phyloP scores from a whole-genome alignment of 768 basidiomycete genomes.

The Suillus tomentosus region DNA sequence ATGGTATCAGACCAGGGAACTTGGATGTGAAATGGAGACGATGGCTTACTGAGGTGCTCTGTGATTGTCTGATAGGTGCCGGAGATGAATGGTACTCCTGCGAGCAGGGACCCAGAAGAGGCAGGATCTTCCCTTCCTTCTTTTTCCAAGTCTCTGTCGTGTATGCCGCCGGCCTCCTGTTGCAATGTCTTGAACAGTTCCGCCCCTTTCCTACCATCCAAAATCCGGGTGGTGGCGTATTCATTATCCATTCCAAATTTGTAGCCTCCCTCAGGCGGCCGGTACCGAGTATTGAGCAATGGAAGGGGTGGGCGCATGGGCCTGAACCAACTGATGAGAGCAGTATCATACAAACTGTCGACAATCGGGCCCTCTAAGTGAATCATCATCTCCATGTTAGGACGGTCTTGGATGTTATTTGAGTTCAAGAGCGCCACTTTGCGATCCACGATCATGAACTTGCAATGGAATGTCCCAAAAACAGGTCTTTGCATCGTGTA shows the following conservation, averaged over 20 bases:
- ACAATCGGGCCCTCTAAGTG: conserved; percentile 74
- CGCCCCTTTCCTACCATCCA: conserved; percentile 29
- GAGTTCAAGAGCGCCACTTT: conserved; percentile 63
- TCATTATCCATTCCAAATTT: conserved; percentile 37
- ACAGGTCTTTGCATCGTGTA: conserved; percentile 38
- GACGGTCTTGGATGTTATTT: conserved; percentile 68
- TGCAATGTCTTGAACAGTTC: conserved; percentile 26
- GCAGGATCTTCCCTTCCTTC: background rate
- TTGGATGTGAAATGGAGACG: background rate
- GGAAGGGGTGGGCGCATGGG: conserved; percentile 49
- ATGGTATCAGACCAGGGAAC: conserved; percentile 16
- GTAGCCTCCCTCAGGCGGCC: conserved; percentile 38
- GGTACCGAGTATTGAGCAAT: conserved; percentile 35
- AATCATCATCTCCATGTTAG: conserved; percentile 61
- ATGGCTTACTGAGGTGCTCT: conserved; percentile 39
- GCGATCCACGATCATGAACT: conserved; percentile 71
- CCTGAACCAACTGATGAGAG: conserved; percentile 61
- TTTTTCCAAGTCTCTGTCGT: conserved; percentile 10
- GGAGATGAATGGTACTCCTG: conserved; percentile 28
- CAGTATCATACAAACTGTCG: conserved; percentile 68
- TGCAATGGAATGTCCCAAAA: conserved; percentile 71
- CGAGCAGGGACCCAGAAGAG: background rate
- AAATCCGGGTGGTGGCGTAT: conserved; percentile 29
- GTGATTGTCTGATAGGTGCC: conserved; percentile 40
- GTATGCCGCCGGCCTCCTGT: conserved; percentile 16